phyloP scores from a whole-genome alignment of 1,284 basidiomycete genomes.

The Pseudozyma flocculosa region DNA sequence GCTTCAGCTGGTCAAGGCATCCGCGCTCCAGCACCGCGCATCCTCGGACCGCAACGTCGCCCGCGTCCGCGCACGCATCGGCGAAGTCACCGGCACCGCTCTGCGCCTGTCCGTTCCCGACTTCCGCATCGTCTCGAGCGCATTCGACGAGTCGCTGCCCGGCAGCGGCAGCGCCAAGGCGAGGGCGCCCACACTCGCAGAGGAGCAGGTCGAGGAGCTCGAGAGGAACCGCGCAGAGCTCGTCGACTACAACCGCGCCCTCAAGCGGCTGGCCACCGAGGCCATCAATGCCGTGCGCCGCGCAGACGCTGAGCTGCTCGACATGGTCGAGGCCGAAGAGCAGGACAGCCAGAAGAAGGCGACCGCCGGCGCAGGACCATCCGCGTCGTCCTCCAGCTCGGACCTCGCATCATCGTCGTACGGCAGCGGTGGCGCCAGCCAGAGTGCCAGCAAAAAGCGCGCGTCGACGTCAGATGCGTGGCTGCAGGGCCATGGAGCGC shows the following conservation, averaged over 20 bases:
- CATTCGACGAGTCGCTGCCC: slow-evolving; percentile 15
- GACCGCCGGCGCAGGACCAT: background rate
- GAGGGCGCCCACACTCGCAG: slow-evolving; percentile 8
- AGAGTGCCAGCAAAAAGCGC: slow-evolving; percentile 2
- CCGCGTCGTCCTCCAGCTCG: slow-evolving; percentile 1
- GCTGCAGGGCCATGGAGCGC: slow-evolving; percentile 22
- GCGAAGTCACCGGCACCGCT: slow-evolving; percentile 39
- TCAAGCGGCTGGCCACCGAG: slow-evolving; percentile 37
- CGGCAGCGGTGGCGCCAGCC: slow-evolving; percentile 3
- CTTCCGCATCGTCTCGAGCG: slow-evolving; percentile 34
- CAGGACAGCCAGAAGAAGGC: slow-evolving; percentile 21
- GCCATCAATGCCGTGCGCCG: slow-evolving; percentile 32
- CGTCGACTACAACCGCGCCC: slow-evolving; percentile 35
- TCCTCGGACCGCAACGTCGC: slow-evolving; percentile 31
- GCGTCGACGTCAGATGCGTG: slow-evolving; percentile 12
- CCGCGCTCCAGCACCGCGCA: slow-evolving; percentile 32
- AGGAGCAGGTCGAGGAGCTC: slow-evolving; percentile 37
- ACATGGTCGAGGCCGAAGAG: slow-evolving; percentile 30
- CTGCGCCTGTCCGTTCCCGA: slow-evolving; percentile 31
- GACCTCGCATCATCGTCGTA: slow-evolving; percentile 11
- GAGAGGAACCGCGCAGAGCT: slow-evolving; percentile 30
- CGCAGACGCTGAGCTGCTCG: slow-evolving; percentile 22
- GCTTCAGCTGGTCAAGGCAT: slow-evolving; percentile 30
- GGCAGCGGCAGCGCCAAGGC: slow-evolving; percentile 12
- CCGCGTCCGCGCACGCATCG: slow-evolving; percentile 27